Percentiles rank a stretch among this genome's conserved stretches.
Evolutionary conservation across 768 basidiomycete species (phyloP).

Genomic region (Coprinopsis strossmayeri): DNA sequence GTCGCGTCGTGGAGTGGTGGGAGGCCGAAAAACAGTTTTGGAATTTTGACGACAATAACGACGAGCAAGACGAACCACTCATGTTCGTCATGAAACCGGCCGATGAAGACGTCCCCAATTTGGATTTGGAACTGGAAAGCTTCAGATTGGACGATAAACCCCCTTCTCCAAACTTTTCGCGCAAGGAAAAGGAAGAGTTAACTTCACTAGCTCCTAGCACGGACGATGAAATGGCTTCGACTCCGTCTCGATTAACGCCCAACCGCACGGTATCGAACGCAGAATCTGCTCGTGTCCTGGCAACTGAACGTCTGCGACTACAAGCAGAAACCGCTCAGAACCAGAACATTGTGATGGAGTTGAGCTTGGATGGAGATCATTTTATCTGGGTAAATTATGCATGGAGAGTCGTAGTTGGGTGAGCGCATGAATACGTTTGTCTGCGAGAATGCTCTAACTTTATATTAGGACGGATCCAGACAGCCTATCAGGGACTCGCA

Average conservation of each 20-base stretch:
- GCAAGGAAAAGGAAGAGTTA: conserved; percentile 51
- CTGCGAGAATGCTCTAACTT: conserved; percentile 1
- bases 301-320: conserved; percentile 80
- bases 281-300: conserved; percentile 78
- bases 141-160: conserved; percentile 43
- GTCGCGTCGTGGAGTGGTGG: conserved; percentile 99
- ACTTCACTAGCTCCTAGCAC: conserved; percentile 37
- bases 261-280: conserved; percentile 46
- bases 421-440: conserved; percentile 21
- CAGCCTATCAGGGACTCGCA: conserved; percentile 67
- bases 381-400: conserved; percentile 96
- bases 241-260: conserved; percentile 24
- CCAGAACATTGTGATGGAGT: conserved; percentile 93
- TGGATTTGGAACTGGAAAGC: conserved; percentile 35
- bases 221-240: conserved; percentile 28
- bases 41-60: conserved; percentile 93
- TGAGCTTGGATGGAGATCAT: conserved; percentile 89
- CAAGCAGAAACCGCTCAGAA: conserved; percentile 95
- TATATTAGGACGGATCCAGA: conserved; percentile 70
- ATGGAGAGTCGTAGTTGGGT: conserved; percentile 91
- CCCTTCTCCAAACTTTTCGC: conserved; percentile 15
- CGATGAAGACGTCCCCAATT: conserved; percentile 43
- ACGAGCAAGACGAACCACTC: conserved; percentile 86
- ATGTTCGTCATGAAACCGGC: conserved; percentile 91
- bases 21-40: conserved; percentile 99